These are phyloP conservation scores for Pseudogymnoascus verrucosus DNA, from an alignment of 2,329 filamentous ascomycete species.

Conservation along the genomic window DNA sequence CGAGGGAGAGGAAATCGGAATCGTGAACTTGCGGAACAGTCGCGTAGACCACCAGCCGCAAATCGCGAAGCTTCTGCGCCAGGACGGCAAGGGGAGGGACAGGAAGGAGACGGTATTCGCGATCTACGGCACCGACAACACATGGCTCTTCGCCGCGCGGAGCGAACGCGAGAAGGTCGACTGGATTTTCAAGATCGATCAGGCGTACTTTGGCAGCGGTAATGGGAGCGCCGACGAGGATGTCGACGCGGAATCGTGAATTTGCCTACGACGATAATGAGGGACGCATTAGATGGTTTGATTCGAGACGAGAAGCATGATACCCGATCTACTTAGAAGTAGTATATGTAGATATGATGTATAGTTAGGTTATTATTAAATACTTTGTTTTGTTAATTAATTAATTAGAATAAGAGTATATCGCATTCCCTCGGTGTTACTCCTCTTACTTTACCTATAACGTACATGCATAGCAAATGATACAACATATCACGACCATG, in stretches of 20 bases:
- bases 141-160: slow-evolving; percentile 85
- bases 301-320: neutral
- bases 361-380: neutral
- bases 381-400: neutral
- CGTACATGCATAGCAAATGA: too few species aligned
- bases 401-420: too few species aligned
- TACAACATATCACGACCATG: too few species aligned
- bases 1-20: slow-evolving; percentile 82
- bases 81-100: slow-evolving; percentile 27
- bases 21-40: slow-evolving; percentile 81
- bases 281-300: neutral
- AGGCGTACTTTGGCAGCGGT: slow-evolving; percentile 36
- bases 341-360: neutral
- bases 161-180: slow-evolving; percentile 90
- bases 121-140: slow-evolving; percentile 88
- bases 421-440: too few species aligned
- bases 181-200: slow-evolving; percentile 93
- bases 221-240: slow-evolving; percentile 13
- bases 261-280: neutral
- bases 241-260: neutral
- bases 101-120: slow-evolving; percentile 60
- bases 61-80: slow-evolving; percentile 63
- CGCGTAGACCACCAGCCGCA: slow-evolving; percentile 90
- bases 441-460: too few species aligned
- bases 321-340: slow-evolving; percentile 3